These are phyloP conservation scores for Lycium ferocissimum DNA, from an alignment of 257 asterid genomes.

Conservation along the genomic window DNA sequence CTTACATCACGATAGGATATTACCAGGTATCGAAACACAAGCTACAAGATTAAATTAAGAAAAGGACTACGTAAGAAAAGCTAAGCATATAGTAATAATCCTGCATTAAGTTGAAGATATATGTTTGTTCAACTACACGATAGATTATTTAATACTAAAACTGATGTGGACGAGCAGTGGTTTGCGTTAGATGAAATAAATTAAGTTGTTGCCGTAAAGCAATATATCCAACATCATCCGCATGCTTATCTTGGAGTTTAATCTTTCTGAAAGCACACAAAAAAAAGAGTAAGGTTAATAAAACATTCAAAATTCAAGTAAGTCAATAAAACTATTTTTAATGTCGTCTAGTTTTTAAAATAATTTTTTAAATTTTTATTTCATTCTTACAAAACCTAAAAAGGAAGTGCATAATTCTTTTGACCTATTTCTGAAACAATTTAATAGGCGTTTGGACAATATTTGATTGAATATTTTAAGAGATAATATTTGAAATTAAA, in stretches of 20 bases:
- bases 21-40: too few species aligned
- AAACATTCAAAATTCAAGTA: background rate
- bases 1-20: too few species aligned
- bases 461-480: background rate
- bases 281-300: background rate
- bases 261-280: background rate
- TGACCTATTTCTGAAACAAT: background rate
- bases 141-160: background rate
- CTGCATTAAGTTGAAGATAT: background rate
- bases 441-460: background rate
- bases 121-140: background rate
- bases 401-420: too few species aligned
- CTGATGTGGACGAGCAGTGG: background rate
- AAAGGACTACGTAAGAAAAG: background rate
- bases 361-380: background rate
- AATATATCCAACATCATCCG: background rate
- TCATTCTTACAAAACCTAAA: too few species aligned
- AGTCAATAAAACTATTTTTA: too few species aligned
- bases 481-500: background rate
- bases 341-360: too few species aligned
- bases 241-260: conserved; percentile 3
- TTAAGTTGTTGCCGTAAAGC: background rate
- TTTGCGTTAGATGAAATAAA: background rate
- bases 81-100: background rate
- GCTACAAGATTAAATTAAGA: background rate